Evolutionary conservation across 179 eudicot species (phyloP).

Genomic region (Actinidia arguta): DNA sequence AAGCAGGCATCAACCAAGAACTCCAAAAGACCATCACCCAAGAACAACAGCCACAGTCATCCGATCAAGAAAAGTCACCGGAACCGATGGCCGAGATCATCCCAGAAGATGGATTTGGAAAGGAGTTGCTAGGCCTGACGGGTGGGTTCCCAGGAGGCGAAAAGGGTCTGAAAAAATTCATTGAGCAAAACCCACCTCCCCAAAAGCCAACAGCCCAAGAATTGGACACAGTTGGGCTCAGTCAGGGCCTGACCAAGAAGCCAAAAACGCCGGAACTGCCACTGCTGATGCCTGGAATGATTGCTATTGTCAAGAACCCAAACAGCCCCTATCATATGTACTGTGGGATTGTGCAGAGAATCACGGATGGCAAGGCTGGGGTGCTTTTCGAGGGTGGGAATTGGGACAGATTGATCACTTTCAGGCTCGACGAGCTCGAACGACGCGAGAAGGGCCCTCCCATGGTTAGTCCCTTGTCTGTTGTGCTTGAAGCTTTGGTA

Average conservation of each 20-base stretch:
- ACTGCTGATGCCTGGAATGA: slow-evolving; percentile 85
- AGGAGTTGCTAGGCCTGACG: slow-evolving; percentile 85
- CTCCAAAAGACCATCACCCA: slow-evolving; percentile 45
- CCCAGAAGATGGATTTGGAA: slow-evolving; percentile 75
- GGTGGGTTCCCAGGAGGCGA: slow-evolving; percentile 99
- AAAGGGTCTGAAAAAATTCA: slow-evolving; percentile 72
- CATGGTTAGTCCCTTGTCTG: slow-evolving; percentile 71
- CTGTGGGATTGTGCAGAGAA: slow-evolving; percentile 92
- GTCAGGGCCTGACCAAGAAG: slow-evolving; percentile 42
- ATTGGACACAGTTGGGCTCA: slow-evolving; percentile 25
- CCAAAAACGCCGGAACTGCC: slow-evolving; percentile 77
- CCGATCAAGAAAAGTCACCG: slow-evolving; percentile 23
- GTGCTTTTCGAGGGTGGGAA: slow-evolving; percentile 95
- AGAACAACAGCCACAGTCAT: slow-evolving; percentile 26
- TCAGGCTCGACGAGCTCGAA: slow-evolving; percentile 85
- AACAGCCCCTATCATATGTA: slow-evolving; percentile 76
- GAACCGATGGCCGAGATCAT: slow-evolving; percentile 31
- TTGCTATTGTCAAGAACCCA: slow-evolving; percentile 77
- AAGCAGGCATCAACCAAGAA: slow-evolving; percentile 69
- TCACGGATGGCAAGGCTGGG: slow-evolving; percentile 90
- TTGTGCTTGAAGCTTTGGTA: slow-evolving; percentile 44
- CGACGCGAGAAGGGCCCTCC: slow-evolving; percentile 90
- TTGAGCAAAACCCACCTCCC: slow-evolving; percentile 83
- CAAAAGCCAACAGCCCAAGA: slow-evolving; percentile 30
- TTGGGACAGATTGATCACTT: slow-evolving; percentile 82